Evolutionary conservation across 441 rosid species (phyloP).

Genomic region (Gossypium schwendimanii): DNA sequence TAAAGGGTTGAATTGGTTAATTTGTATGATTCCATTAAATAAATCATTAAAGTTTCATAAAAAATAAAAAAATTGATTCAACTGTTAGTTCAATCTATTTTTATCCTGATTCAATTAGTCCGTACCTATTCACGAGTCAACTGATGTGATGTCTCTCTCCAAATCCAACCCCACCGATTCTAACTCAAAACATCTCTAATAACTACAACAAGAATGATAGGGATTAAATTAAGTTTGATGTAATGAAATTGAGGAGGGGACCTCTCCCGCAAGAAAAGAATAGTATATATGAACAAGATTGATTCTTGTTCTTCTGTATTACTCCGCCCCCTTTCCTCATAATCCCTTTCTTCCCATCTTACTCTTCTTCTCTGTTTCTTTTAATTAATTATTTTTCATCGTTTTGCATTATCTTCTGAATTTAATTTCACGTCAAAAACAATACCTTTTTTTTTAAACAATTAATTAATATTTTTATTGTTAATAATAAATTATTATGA

Average conservation of each 20-base stretch:
- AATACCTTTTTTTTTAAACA: not conserved
- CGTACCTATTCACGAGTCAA: fast-evolving
- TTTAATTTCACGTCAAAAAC: not conserved
- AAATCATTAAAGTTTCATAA: too few relatives aligned
- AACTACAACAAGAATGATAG: too few relatives aligned
- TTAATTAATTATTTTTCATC: not conserved
- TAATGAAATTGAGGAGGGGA: too few relatives aligned
- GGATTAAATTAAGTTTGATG: too few relatives aligned
- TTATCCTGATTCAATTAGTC: too few relatives aligned
- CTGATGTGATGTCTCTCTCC: fast-evolving
- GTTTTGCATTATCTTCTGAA: not conserved
- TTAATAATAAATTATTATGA: too few relatives aligned
- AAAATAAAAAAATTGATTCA: too few relatives aligned
- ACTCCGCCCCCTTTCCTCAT: not conserved
- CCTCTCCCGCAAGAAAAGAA: not conserved
- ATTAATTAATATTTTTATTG: not conserved
- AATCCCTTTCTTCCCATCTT: not conserved
- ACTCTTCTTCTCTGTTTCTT: not conserved
- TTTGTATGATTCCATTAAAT: too few relatives aligned
- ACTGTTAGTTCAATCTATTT: fast-evolving
- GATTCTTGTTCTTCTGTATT: not conserved
- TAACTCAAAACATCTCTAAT: too few relatives aligned
- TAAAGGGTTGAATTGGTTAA: too few relatives aligned
- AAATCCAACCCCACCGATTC: too few relatives aligned
- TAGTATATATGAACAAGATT: not conserved